Evolutionary conservation across 2,329 filamentous ascomycete species (phyloP).

Genomic region (Fusarium sp.): DNA sequence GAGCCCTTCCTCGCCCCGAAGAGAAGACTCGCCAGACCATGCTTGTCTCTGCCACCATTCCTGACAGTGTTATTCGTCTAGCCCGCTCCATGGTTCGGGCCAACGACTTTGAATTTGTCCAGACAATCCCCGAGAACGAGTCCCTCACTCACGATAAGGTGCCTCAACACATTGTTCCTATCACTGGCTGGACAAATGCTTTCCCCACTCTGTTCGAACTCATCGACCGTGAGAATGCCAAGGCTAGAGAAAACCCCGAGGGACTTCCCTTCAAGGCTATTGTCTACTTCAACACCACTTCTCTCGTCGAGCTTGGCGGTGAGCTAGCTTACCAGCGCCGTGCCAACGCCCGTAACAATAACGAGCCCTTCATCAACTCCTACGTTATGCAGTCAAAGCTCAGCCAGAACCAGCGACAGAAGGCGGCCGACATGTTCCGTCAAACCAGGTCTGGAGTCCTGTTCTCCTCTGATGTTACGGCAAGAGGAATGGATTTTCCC

Average conservation of each 20-base stretch:
- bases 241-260: conserved; percentile 57
- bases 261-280: conserved; percentile 91
- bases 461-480: conserved; percentile 85
- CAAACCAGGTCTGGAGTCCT: conserved; percentile 73
- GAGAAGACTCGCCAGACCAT: conserved; percentile 86
- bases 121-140: conserved; percentile 88
- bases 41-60: conserved; percentile 95
- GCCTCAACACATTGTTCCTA: conserved; percentile 81
- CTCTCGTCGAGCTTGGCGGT: conserved; percentile 76
- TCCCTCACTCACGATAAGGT: conserved; percentile 87
- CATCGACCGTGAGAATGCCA: conserved; percentile 71
- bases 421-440: conserved; percentile 81
- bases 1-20: conserved; percentile 72
- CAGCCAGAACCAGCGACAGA: conserved; percentile 77
- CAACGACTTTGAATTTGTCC: conserved; percentile 86
- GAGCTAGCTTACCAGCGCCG: conserved; percentile 64
- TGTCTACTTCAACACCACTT: conserved; percentile 88
- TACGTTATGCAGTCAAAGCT: conserved; percentile 82
- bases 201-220: conserved; percentile 86
- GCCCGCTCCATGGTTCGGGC: conserved; percentile 85
- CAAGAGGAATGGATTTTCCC: conserved; percentile 88
- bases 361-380: conserved; percentile 58
- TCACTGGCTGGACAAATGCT: conserved; percentile 80
- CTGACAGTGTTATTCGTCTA: conserved; percentile 83
- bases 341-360: conserved; percentile 58